These are phyloP conservation scores for Fusarium subtropicale DNA, from an alignment of 2,329 filamentous ascomycete genomes.

Conservation along the genomic window DNA sequence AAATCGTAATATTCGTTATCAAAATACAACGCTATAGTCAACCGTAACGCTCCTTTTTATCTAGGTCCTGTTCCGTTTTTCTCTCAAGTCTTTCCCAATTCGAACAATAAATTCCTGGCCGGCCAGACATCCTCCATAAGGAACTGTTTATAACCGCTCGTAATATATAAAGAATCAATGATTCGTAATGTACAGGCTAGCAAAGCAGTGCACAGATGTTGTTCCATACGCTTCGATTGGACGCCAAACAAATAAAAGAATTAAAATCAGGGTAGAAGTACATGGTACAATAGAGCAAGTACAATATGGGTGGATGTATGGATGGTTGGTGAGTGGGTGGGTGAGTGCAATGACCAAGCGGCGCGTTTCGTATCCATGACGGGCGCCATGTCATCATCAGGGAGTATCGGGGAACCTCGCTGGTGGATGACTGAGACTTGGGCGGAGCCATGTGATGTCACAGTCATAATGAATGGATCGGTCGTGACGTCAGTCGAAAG, in stretches of 20 bases:
- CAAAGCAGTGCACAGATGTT: slow-evolving; percentile 12
- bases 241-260: slow-evolving; percentile 31
- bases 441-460: slow-evolving; percentile 35
- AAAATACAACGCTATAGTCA: slow-evolving; percentile 19
- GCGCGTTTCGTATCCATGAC: slow-evolving; percentile 22
- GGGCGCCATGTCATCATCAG: slow-evolving; percentile 47
- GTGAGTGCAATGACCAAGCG: slow-evolving; percentile 11
- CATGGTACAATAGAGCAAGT: not conserved
- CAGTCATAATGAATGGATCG: not conserved
- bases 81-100: slow-evolving; percentile 1
- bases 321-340: not conserved
- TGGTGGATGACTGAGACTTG: slow-evolving; percentile 19
- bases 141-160: not conserved
- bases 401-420: slow-evolving; percentile 14
- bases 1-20: slow-evolving; percentile 6
- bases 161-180: not conserved
- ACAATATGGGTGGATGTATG: not conserved
- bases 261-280: slow-evolving; percentile 21
- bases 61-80: slow-evolving; percentile 24
- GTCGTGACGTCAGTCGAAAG: slow-evolving; percentile 39
- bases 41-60: slow-evolving; percentile 30
- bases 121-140: slow-evolving; percentile 24
- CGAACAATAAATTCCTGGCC: slow-evolving; percentile 25
- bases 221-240: slow-evolving; percentile 34
- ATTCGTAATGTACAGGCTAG: slow-evolving; percentile 29